A percentile compares a stretch with the other conserved stretches of the same genome.
Conservation (phyloP, 768 basidiomycete genomes). For the Agaricus blazei region DNA sequence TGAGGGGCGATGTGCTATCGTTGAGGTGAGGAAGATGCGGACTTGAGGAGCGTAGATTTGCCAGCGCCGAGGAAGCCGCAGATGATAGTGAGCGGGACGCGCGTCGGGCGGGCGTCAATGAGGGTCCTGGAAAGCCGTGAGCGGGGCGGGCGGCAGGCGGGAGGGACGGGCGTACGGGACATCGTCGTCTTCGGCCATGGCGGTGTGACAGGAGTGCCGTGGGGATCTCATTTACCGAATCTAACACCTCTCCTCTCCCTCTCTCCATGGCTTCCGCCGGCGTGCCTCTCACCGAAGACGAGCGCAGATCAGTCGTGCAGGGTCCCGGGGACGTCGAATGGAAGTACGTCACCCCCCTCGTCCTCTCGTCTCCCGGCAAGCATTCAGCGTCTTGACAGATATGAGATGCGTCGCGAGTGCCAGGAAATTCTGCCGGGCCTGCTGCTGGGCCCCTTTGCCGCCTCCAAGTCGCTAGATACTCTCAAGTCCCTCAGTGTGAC, state of each 20-base stretch:
- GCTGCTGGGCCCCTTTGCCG: constrained; percentile 82
- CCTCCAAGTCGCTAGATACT: constrained; percentile 74
- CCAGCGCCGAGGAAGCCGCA: constrained; percentile 94
- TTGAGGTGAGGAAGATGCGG: constrained; percentile 16
- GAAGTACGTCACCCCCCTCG: constrained; percentile 46
- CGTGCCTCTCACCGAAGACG: constrained; percentile 28
- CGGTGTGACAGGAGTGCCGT: constrained; percentile 5
- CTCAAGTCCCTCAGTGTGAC: constrained; percentile 66
- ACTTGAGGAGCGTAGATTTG: constrained; percentile 90
- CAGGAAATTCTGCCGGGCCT: constrained; percentile 87
- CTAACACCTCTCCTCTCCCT: neutral
- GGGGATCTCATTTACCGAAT: constrained; percentile 9
- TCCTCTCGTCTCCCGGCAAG: neutral
- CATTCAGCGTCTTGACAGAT: constrained; percentile 36
- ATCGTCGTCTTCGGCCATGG: constrained; percentile 45
- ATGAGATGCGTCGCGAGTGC: constrained; percentile 94
- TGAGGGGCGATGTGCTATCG: neutral
- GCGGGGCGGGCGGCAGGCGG: neutral
- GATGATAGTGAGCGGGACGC: constrained; percentile 88
- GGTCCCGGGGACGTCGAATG: constrained; percentile 83
- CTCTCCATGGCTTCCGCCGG: constrained; percentile 1
- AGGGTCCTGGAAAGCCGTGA: constrained; percentile 8
- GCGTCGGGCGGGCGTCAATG: constrained; percentile 10
- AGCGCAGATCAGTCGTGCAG: constrained; percentile 60
- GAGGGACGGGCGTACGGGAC: constrained; percentile 45